Evolutionary conservation across 345 rosid species (phyloP).

Genomic region (Zanthoxylum bungeanum): DNA sequence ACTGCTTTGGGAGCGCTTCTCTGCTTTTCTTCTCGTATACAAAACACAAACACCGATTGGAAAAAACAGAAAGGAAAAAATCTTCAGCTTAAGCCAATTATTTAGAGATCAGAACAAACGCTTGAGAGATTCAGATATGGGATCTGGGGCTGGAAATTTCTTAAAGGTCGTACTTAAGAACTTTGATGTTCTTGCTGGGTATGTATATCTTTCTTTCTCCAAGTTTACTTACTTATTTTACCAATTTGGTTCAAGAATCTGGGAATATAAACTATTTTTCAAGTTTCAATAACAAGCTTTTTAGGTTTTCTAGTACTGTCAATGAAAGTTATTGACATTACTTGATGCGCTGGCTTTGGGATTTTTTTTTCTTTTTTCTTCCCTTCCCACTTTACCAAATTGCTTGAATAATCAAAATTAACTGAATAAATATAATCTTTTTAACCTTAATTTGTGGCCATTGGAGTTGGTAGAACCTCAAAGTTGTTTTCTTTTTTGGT

Average conservation of each 20-base stretch:
- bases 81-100: too few relatives aligned
- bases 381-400: constrained; percentile 3
- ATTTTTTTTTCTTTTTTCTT: neutral
- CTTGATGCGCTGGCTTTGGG: constrained; percentile 19
- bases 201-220: neutral
- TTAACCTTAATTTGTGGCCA: neutral
- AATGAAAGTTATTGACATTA: constrained; percentile 24
- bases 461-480: too few relatives aligned
- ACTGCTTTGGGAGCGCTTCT: too few relatives aligned
- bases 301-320: neutral
- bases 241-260: neutral
- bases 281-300: neutral
- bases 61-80: constrained; percentile 13
- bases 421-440: neutral
- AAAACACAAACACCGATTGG: constrained; percentile 5
- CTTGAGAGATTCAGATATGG: constrained; percentile 38
- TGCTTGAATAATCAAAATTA: too few relatives aligned
- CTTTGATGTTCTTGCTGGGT: constrained; percentile 97
- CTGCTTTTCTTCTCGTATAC: too few relatives aligned
- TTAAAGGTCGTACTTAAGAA: constrained; percentile 65
- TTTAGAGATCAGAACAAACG: constrained; percentile 1
- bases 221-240: neutral
- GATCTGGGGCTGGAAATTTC: constrained; percentile 68
- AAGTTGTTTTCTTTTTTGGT: constrained; percentile 13
- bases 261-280: neutral